These are phyloP conservation scores for Elsinoe necatrix DNA, from an alignment of 2,329 filamentous ascomycete species.

Conservation along the genomic window DNA sequence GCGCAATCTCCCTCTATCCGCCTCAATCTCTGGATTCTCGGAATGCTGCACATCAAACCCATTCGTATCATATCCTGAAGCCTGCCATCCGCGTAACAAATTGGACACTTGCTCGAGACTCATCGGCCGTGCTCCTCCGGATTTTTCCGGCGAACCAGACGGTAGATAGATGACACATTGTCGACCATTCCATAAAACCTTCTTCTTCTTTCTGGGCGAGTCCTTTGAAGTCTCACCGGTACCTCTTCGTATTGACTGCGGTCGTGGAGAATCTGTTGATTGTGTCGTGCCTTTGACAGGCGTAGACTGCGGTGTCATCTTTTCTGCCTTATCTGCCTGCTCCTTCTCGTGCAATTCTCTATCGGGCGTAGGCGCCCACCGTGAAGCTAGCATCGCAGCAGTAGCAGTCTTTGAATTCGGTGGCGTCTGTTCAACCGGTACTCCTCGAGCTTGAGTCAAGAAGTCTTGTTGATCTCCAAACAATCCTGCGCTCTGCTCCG, in stretches of 20 bases:
- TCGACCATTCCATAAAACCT: conserved; percentile 39
- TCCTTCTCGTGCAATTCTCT: conserved; percentile 5
- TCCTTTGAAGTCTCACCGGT: conserved; percentile 6
- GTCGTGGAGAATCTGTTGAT: background rate
- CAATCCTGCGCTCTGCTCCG: background rate
- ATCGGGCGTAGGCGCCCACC: conserved; percentile 25
- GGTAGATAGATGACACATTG: conserved; percentile 40
- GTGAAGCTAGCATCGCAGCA: conserved; percentile 20
- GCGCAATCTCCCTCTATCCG: background rate
- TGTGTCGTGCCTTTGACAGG: background rate
- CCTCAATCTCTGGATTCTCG: conserved; percentile 23
- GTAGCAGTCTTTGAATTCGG: background rate
- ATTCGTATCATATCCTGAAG: conserved; percentile 58
- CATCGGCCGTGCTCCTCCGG: conserved; percentile 37
- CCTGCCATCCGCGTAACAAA: conserved; percentile 59
- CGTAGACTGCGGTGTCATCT: background rate
- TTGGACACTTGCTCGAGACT: conserved; percentile 46
- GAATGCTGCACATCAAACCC: conserved; percentile 60
- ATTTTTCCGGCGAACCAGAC: conserved; percentile 34
- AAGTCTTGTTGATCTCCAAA: conserved; percentile 12
- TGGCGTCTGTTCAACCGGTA: background rate
- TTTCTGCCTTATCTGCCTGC: background rate
- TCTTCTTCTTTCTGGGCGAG: conserved; percentile 35
- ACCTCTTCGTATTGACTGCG: conserved; percentile 4
- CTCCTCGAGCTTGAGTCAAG: conserved; percentile 4